Base-by-base conservation (phyloP, 2,329 filamentous ascomycete genomes). In the Colletotrichum tabaci region DNA sequence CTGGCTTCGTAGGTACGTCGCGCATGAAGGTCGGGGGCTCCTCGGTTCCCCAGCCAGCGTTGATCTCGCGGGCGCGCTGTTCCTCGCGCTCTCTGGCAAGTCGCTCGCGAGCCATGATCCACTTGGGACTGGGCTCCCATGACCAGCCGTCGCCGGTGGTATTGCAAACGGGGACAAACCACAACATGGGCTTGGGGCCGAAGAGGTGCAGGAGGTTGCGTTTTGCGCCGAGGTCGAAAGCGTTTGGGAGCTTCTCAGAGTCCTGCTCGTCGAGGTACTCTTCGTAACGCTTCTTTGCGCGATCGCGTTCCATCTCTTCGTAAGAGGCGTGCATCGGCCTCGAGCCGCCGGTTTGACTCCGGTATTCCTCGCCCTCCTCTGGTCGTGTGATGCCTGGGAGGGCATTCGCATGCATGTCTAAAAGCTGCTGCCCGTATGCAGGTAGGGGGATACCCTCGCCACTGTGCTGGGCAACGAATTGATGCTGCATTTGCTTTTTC, bases 121-220 rank as follows among this genome's bases (percentile, higher is more conserved):
- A 99, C 75, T 89, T 90, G 1, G 89, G 87, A 77, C 91, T 97
- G 0, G 95, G 89, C 77, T 98, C 95, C 96, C 96, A 99, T 55
- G 87, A 88, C 96, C 96, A 99, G 26, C 96, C 96, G 80, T 99
- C 94, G 44, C 96, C 96, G 0, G 90, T 93, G 2, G 95, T 97
- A 78, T 93, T 98, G 80, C 89, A 90, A 56, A 98, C 84, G 0
- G 96, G 96, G 1, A 98, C 73, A 38, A 87, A 83, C 96, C 96
- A 98, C 10, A 96, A 85, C 35, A 89, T 82, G 1, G 91, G 91
- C 1, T 85, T 89, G 0, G 90, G 89, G 0, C 96, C 96, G 75
- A 99, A 94, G 2, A 99, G 87, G 79, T 98, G 94, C 1, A 83
- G 79, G 6, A 98, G 81, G 79, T 99, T 99, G 52, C 88, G 89